Evolutionary conservation across 495 filamentous ascomycete genomes (phyloP), one percentile per base, ranked within the genome.

Genomic region (Pyrenula massariospora): DNA sequence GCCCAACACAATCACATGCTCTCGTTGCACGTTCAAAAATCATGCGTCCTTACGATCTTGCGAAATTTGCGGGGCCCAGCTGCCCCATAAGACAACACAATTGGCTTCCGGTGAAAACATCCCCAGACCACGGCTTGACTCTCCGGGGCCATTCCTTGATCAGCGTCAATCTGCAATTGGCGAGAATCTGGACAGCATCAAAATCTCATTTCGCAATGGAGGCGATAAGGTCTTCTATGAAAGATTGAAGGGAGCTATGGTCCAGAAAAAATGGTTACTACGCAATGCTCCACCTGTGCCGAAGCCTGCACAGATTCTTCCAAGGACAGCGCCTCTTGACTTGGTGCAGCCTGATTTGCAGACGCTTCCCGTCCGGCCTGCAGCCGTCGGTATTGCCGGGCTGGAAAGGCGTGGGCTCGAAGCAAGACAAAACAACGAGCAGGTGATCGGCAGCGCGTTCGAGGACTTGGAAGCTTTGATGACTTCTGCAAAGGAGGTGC

Each of bases 401-500:
- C 78, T 98, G 5, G 94, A 98, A 64, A 84, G 86, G 56, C 83
- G 88, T 62, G 86, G 88, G 3, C 72, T 89, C 10, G 87, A 93
- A 63, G 79, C 87, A 57, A 83, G 90, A 36, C 90, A 84, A 68
- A 94, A 94, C 67, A 97, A 96, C 62, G 89, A 96, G 65, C 65
- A 89, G 5, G 86, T 96, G 24, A 95, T 98, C 54, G 91, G 92
- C 47, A 89, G 82, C 63, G 91, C 94, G 1, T 97, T 98, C 64
- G 93, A 97, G 64, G 93, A 99, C 67, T 79, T 99, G 12, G 91
- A 96, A 64, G 91, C 94, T 1, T 78, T 99, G 49, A 97, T 96
- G 91, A 88, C 90, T 2, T 95, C 90, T 10, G 93, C 94, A 8
- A 96, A 96, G 65, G 87, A 97, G 62, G 87, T 99, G 51, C 84